Evolutionary conservation across 2,329 filamentous ascomycete species (phyloP).

Genomic region (Ceratocystis destructans): DNA sequence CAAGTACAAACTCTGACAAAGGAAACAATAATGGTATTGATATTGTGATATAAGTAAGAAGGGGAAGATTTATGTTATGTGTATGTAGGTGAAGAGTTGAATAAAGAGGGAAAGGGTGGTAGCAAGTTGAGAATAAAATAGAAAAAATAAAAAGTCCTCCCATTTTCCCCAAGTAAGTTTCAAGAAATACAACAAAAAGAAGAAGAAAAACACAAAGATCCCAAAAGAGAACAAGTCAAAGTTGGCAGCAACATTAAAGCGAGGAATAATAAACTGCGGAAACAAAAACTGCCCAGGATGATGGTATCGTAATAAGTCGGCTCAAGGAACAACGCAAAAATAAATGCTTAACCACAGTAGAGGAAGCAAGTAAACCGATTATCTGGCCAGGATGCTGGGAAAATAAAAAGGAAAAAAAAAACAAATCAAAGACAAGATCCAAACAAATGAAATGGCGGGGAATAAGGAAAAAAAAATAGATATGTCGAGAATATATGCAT

Average conservation of each 20-base stretch:
- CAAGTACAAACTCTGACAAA: neutral
- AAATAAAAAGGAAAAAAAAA: neutral
- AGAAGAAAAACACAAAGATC: neutral
- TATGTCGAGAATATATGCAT: constrained; percentile 1
- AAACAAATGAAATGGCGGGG: neutral
- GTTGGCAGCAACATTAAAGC: neutral
- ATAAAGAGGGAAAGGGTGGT: neutral
- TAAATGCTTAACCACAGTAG: neutral
- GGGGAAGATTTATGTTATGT: neutral
- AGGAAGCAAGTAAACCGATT: neutral
- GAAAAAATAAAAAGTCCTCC: neutral
- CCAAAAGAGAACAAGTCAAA: neutral
- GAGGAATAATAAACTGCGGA: neutral
- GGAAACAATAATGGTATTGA: neutral
- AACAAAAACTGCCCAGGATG: neutral
- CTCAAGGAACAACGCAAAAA: neutral
- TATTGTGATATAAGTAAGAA: constrained; percentile 3
- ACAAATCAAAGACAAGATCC: neutral
- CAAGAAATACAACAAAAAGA: constrained; percentile 2
- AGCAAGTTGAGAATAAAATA: neutral
- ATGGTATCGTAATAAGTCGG: neutral
- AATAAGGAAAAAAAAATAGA: neutral
- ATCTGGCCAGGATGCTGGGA: neutral
- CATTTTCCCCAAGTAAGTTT: neutral
- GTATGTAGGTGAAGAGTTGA: neutral